Evolutionary conservation across 805 yeast species (phyloP), one percentile per base, ranked within the genome.

Genomic region (Candida parachauliodes): DNA sequence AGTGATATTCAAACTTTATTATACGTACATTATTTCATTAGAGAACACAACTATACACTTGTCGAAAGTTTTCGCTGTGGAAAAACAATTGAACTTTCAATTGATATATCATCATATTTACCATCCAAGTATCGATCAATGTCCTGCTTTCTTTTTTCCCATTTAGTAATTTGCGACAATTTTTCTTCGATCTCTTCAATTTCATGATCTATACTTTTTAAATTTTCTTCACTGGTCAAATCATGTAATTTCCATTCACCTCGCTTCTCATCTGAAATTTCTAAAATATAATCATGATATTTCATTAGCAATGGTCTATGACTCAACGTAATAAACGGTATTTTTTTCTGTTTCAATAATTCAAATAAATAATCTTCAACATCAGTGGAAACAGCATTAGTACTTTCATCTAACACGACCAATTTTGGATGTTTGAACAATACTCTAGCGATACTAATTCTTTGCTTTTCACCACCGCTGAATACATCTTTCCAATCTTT

Each of bases 401-500:
- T 88, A n/a, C 94, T 85, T 61, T 88, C 97, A 60, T 88, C 97
- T 44, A 88, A 71, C 2, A 88, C 77, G 3, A 88, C 88, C 58
- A 86, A 86, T 55, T 76, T 74, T 33, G 95, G 95, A 37, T 76
- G 75, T 55, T 83, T 86, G 64, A 82, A 87, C 48, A 88, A 63
- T 2, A 88, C 76, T 49, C 96, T 72, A 0, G 97, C 96, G 65
- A 88, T 84, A 58, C 87, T 79, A 57, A 88, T 74, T 54, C 95
- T 77, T 66, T 88, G 97, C 61, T 87, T 82, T 58, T 88, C 97
- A 40, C 97, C 97, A n/a, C 97, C 97, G 60, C 93, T 83, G 46
- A 88, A 72, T n/a, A 88, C 83, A 55, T 84, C 94, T 52, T 81
- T 81, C 96, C 96, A 88, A 47, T 81, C 87, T 42, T 81, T 68